Base-by-base conservation (phyloP, 73 alveolate species). In the Uronychia binucleata region DNA sequence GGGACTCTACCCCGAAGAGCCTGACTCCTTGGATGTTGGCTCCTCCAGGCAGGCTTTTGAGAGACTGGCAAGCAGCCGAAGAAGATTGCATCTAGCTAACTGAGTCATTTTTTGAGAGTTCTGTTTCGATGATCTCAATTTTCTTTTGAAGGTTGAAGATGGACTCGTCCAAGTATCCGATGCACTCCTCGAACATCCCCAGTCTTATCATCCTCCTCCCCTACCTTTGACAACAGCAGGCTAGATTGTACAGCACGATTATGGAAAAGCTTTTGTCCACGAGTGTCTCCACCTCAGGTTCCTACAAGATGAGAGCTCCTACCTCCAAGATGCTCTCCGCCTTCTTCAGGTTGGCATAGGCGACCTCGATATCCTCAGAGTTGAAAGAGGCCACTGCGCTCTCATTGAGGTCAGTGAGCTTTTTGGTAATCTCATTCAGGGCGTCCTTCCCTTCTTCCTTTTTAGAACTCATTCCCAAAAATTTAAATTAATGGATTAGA, bases 201-300 rank as follows among this genome's bases (percentile, higher is more conserved):
- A 75, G 58, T 75, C 81, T 75, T 35, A 26, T 28, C 90, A 85
- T 11, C 67, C 5, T 11, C 5, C 5, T 5, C 19, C n/a, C 5
- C 19, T 46, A 46, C 67, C 67, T 46, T 46, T 46, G 19, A 46
- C 67, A 46, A 46, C 67, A 46, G 90, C 96, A 91, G 0, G 96
- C 94, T 75, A 91, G 83, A 82, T 91, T 91, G 79, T 91, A 92
- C 27, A 91, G 86, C 26, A 91, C 32, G 25, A 75, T 75, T 26
- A 75, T 75, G 57, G 32, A 8, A 75, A 5, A 75, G n/a, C 28
- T 75, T 25, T 27, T 25, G 30, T 75, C 81, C 1, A 75, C 46
- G 26, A 26, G 19, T 46, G n/a, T 46, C n/a, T 46, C 67, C 5
- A 46, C 67, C 19, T 46, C 67, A 46, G 67, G 67, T 11, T 46